Percentiles rank a stretch among this genome's conserved stretches.
These are phyloP conservation scores for Cystobasidium ongulense DNA, from an alignment of 768 basidiomycete species.

Conservation along the genomic window DNA sequence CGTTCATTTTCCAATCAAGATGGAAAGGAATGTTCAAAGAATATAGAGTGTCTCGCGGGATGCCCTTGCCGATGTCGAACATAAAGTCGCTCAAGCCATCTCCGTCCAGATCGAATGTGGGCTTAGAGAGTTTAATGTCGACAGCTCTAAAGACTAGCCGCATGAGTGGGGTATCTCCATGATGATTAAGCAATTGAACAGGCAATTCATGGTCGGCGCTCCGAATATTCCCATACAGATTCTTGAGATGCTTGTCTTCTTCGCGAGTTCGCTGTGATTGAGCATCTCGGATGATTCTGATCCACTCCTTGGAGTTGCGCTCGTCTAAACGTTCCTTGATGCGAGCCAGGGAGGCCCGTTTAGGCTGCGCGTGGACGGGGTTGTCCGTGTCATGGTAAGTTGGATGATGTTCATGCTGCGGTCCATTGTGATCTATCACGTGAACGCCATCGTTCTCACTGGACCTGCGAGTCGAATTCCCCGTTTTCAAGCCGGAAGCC, in stretches of 20 bases:
- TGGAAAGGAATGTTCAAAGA: conserved; percentile 76
- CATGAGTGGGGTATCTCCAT: conserved; percentile 58
- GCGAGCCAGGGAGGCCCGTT: conserved; percentile 65
- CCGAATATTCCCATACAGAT: conserved; percentile 44
- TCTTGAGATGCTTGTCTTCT: conserved; percentile 53
- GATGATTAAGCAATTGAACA: conserved; percentile 45
- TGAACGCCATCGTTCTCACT: neutral
- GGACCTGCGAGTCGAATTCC: neutral
- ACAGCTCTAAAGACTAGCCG: conserved; percentile 59
- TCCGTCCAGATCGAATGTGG: conserved; percentile 52
- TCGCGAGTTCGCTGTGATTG: conserved; percentile 50
- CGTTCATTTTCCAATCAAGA: conserved; percentile 59
- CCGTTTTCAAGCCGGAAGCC: neutral
- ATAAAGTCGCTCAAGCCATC: conserved; percentile 59
- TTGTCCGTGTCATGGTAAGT: conserved; percentile 49
- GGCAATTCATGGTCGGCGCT: conserved; percentile 39
- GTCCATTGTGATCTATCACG: too few species aligned
- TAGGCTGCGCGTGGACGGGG: conserved; percentile 57
- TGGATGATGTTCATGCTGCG: too few species aligned
- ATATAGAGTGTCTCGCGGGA: conserved; percentile 64
- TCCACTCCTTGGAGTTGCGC: conserved; percentile 64
- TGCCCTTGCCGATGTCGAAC: conserved; percentile 57
- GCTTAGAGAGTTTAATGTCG: conserved; percentile 53
- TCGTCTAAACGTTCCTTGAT: conserved; percentile 49
- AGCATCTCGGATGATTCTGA: conserved; percentile 52